Percentiles rank a stretch among this genome's conserved stretches.
Evolutionary conservation across 2,329 filamentous ascomycete genomes (phyloP).

Genomic region (Fusarium graminum): DNA sequence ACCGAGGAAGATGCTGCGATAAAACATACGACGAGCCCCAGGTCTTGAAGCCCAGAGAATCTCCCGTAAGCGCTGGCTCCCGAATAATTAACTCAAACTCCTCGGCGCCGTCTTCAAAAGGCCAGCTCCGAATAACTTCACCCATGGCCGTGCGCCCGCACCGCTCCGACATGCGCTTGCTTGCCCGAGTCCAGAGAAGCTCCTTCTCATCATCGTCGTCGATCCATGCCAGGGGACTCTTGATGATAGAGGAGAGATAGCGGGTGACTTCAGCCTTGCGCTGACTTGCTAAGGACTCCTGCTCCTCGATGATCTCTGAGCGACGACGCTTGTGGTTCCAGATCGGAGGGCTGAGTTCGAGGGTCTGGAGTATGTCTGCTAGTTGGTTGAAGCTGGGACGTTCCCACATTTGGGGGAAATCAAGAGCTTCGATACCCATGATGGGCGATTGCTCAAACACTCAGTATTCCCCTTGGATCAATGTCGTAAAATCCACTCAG

Average conservation of each 20-base stretch:
- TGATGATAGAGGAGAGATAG: constrained; percentile 78
- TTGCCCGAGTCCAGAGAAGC: constrained; percentile 81
- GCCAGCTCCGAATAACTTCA: constrained; percentile 68
- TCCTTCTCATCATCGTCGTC: constrained; percentile 75
- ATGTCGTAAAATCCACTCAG: background rate
- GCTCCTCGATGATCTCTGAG: constrained; percentile 58
- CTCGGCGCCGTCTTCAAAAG: constrained; percentile 57
- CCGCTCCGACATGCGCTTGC: constrained; percentile 83
- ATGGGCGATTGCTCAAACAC: background rate
- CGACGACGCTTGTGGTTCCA: constrained; percentile 68
- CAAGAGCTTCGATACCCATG: constrained; percentile 58
- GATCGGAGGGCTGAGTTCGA: constrained; percentile 75
- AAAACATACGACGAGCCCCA: constrained; percentile 94
- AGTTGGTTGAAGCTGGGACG: constrained; percentile 76
- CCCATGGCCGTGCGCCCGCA: constrained; percentile 79
- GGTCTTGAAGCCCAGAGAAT: constrained; percentile 92
- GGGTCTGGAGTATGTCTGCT: constrained; percentile 72
- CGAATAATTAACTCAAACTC: constrained; percentile 77
- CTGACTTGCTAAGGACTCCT: constrained; percentile 57
- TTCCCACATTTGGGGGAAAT: constrained; percentile 86
- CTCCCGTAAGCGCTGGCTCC: constrained; percentile 88
- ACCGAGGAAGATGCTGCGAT: constrained; percentile 74
- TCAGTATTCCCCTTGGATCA: background rate
- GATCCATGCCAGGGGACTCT: constrained; percentile 77
- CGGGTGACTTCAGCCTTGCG: constrained; percentile 67